Evolutionary conservation across 305 asterid genomes (phyloP).

Genomic region (Coffea humblotiana): DNA sequence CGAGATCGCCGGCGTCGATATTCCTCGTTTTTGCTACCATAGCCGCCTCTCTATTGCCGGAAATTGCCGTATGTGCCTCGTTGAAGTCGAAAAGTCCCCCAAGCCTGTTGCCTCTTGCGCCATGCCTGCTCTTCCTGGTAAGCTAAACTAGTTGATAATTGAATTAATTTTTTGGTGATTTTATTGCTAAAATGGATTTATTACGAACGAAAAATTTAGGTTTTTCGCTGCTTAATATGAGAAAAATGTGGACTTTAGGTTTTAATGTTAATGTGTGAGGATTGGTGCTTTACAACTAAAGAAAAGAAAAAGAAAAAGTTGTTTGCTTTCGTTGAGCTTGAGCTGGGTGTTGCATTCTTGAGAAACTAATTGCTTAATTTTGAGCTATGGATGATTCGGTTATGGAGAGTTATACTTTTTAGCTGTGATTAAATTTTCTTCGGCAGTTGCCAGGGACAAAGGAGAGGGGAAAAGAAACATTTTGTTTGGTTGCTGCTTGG

Average conservation of each 20-base stretch:
- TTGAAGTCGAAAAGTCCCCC: constrained; percentile 97
- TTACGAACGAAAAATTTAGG: not conserved
- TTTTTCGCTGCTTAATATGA: not conserved
- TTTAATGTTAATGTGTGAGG: not conserved
- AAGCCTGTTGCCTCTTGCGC: constrained; percentile 98
- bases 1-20: constrained; percentile 83
- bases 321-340: not conserved
- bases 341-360: not conserved
- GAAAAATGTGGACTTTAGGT: not conserved
- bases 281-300: not conserved
- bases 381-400: not conserved
- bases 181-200: not conserved
- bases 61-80: constrained; percentile 95
- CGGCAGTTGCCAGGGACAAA: not conserved
- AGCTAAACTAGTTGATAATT: not conserved
- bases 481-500: not conserved
- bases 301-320: not conserved
- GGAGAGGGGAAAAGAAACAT: too few species aligned
- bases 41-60: constrained; percentile 88
- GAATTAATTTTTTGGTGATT: not conserved
- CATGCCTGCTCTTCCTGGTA: constrained; percentile 98
- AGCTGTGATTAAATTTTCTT: not conserved
- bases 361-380: not conserved
- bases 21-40: constrained; percentile 89
- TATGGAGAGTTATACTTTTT: not conserved